These are phyloP conservation scores for Acanthamoeba healyi DNA, from an alignment of 208 protist species.

Conservation along the genomic window DNA sequence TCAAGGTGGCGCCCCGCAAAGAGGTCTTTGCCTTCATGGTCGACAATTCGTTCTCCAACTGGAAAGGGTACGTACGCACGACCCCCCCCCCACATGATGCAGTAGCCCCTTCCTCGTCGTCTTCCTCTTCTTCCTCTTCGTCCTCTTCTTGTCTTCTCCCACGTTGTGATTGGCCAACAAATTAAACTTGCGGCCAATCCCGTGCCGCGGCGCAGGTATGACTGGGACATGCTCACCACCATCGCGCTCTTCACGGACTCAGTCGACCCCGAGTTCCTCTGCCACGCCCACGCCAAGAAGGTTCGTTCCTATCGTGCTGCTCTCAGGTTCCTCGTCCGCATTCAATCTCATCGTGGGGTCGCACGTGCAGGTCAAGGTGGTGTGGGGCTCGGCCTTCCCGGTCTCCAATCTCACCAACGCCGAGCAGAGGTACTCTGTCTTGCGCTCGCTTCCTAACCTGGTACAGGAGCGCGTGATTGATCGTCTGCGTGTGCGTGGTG, in stretches of 20 bases:
- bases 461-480: no score
- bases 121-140: no score
- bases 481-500: no score
- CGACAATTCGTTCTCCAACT: neutral
- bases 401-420: constrained; percentile 70
- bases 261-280: constrained; percentile 56
- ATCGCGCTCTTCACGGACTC: constrained; percentile 61
- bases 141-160: no score
- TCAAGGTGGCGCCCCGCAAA: constrained; percentile 42
- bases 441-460: neutral
- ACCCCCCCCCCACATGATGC: neutral
- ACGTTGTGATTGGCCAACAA: neutral
- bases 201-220: constrained; percentile 29
- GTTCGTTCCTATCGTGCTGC: neutral
- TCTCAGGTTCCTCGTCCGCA: neutral
- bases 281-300: constrained; percentile 64
- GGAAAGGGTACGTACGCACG: neutral
- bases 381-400: constrained; percentile 40
- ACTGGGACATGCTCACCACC: constrained; percentile 62
- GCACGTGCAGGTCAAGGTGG: constrained; percentile 18
- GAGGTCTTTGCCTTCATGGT: constrained; percentile 62
- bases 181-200: neutral
- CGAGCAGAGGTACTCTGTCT: constrained; percentile 10
- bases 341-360: neutral
- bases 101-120: no score